phyloP scores from a whole-genome alignment of 116 monocot genomes.

The Phalaenopsis hybrid region DNA sequence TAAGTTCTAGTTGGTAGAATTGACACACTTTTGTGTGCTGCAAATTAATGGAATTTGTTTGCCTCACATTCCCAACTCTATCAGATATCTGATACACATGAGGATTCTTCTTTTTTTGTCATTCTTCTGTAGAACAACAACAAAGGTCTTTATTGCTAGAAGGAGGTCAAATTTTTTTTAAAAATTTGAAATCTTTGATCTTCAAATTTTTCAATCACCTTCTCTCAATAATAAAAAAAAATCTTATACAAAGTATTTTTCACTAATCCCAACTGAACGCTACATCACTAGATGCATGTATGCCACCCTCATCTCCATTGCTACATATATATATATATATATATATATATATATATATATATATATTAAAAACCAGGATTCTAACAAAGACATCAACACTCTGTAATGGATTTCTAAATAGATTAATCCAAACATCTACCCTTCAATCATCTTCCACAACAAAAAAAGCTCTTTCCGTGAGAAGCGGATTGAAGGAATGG shows the following conservation, averaged over 20 bases:
- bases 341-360: slow-evolving; percentile 14
- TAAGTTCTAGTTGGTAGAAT: not conserved
- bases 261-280: no score
- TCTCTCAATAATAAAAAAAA: no score
- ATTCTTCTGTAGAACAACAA: no score
- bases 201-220: no score
- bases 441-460: slow-evolving; percentile 44
- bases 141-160: no score
- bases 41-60: not conserved
- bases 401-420: no score
- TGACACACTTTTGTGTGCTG: not conserved
- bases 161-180: no score
- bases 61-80: not conserved
- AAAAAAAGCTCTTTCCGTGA: slow-evolving; percentile 29
- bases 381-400: no score
- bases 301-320: no score
- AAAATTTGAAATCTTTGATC: no score
- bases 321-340: not conserved
- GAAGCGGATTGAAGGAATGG: not conserved
- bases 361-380: not conserved
- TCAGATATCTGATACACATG: slow-evolving; percentile 11
- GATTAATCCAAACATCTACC: slow-evolving; percentile 17
- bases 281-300: no score
- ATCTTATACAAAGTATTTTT: no score
- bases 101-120: not conserved